Evolutionary conservation across 2,329 filamentous ascomycete genomes (phyloP), one percentile per base, ranked within the genome.

Genomic region (Exophiala oligosperma): DNA sequence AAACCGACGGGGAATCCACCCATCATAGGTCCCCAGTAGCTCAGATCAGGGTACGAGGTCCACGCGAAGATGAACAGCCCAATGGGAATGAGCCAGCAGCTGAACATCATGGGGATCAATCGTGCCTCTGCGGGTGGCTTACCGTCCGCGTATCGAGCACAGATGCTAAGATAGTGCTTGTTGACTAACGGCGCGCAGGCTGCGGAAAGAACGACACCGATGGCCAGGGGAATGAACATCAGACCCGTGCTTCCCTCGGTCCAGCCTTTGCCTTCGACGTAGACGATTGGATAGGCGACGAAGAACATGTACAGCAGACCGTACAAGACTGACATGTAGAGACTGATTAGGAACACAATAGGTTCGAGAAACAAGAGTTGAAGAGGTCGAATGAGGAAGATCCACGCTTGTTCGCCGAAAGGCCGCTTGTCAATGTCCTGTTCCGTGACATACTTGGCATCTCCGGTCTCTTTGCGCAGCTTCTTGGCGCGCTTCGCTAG

Each of bases 321-420:
- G 81, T 85, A 73, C 85, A 88, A 67, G 1, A 94, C 89, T 2
- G 85, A 88, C 90, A 94, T 95, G 79, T 95, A 96, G 1, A 95
- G 64, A 0, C 87, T 85, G 67, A 96, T 88, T 68, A 94, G 84
- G 65, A 96, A 84, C 49, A 96, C 90, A 68, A 96, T 96, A 40
- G 89, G 84, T 73, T 96, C 91, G 60, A 82, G 76, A 73, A 94
- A 93, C 35, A 96, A 83, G 1, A 96, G 84, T 76, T 94, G 90
- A 76, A 96, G 90, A 1, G 91, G 92, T 3, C 91, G 85, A 62
- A 94, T 70, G 40, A 96, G 77, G 79, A 94, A 93, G 66, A 94
- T 81, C 23, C 79, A 76, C 28, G 95, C 76, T 49, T 87, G 83
- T 70, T 94, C 87, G 3, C 76, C 73, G 54, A 94, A 72, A 2